Base-by-base conservation (phyloP, 805 yeast genomes). In the Lachancea sp. region DNA sequence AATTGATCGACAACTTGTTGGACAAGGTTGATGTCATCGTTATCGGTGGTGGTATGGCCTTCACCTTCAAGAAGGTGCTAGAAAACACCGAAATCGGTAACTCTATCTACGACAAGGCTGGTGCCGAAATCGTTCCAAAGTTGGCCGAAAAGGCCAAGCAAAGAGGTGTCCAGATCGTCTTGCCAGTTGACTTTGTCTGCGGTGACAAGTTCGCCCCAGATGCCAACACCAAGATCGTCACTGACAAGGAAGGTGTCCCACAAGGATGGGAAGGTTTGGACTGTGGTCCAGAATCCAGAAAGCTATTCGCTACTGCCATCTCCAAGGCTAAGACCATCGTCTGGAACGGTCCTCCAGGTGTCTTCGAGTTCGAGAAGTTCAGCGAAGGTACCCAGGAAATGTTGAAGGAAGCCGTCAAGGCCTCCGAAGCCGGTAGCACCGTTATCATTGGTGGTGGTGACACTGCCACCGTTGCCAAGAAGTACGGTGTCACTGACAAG, bases 331-430 rank as follows among this genome's bases (percentile, higher is more conserved):
- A 91, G 82, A 93, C 99, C 63, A 91, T 93, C 63, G 93, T 93
- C 68, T 93, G 99, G 99, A 93, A 93, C 78, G 99, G 99, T 70
- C 99, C 99, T 55, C 97, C 99, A 72, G 99, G 99, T 79, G 99
- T 93, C 60, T 93, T 93, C 69, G 99, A 93, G 77, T 93, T 93
- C 65, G 96, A 87, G 58, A 78, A 77, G 63, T 93, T 93, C 68
- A 84, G 96, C 58, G 71, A 71, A 49, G 98, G 98, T 73, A 91
- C 98, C 67, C 86, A 90, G 75, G 70, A 88, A 49, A 72, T 91
- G 72, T 81, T 91, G 62, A 95, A 82, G 53, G 95, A 93, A 60
- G 83, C 83, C 65, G 95, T 90, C 57, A 74, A 79, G 66, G 83
- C 95, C 54, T 87, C 89, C 62, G 81, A 78, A 69, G 78, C 79